Evolutionary conservation across 257 asterid genomes (phyloP).

Genomic region (Solanum lycopersicoides): DNA sequence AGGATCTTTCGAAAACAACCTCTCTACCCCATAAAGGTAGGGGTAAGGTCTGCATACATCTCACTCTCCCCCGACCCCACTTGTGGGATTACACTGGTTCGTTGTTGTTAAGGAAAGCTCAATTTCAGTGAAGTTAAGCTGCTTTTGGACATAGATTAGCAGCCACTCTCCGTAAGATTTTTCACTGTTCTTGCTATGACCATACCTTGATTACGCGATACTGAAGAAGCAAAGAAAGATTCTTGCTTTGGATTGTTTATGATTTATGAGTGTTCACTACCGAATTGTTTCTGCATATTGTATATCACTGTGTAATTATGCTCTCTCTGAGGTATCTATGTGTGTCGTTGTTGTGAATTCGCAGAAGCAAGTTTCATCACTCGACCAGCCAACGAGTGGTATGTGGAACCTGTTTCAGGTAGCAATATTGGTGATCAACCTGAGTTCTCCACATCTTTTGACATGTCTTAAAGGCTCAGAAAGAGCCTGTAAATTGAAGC

Average conservation of each 20-base stretch:
- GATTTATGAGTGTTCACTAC: neutral
- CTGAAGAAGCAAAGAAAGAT: neutral
- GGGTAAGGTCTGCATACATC: neutral
- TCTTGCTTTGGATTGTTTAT: neutral
- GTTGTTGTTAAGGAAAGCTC: neutral
- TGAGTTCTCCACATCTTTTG: neutral
- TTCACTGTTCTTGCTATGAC: neutral
- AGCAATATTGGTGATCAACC: neutral
- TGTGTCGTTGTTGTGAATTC: neutral
- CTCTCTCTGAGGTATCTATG: neutral
- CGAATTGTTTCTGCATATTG: neutral
- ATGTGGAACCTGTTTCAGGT: neutral
- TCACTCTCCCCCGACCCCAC: neutral
- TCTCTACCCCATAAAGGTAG: neutral
- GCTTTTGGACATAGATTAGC: neutral
- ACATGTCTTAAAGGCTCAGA: neutral
- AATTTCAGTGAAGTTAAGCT: neutral
- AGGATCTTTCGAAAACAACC: neutral
- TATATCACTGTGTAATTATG: neutral
- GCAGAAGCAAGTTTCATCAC: slow-evolving; percentile 27
- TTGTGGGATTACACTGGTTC: too few relatives aligned
- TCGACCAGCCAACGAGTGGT: slow-evolving; percentile 15
- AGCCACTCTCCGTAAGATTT: neutral
- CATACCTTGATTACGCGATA: neutral
- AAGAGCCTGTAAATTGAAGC: neutral